Evolutionary conservation across 495 filamentous ascomycete genomes (phyloP).

Genomic region (Podospora tetraspora): DNA sequence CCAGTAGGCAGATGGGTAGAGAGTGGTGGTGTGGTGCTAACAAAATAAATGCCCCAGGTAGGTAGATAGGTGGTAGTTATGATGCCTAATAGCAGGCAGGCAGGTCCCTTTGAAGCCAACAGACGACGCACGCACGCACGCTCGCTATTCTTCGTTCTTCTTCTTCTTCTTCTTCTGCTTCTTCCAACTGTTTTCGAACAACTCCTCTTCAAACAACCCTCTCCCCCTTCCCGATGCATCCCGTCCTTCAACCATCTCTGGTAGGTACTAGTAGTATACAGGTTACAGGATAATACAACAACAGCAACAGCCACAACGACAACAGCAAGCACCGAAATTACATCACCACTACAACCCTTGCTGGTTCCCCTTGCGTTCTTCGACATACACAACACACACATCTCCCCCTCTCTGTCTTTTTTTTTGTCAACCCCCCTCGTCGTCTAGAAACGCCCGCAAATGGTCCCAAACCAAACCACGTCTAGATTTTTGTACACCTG

Average conservation of each 20-base stretch:
- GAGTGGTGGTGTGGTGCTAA: no score
- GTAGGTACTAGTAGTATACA: not conserved
- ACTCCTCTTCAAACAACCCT: not conserved
- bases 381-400: not conserved
- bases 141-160: not conserved
- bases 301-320: not conserved
- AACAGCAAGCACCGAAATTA: not conserved
- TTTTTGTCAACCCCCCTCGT: not conserved
- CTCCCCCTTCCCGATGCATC: no score
- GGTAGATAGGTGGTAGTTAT: no score
- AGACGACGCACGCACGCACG: not conserved
- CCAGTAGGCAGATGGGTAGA: no score
- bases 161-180: not conserved
- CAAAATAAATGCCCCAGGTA: no score
- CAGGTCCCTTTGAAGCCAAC: no score
- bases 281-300: not conserved
- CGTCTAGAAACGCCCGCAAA: not conserved
- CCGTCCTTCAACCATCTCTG: not conserved
- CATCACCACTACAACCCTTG: not conserved
- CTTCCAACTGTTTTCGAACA: not conserved
- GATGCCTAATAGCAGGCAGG: no score
- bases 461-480: not conserved
- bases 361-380: no score
- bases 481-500: not conserved
- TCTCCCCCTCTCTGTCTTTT: not conserved